These are phyloP conservation scores for Rickenella mellea DNA, from an alignment of 768 basidiomycete genomes.

Conservation along the genomic window DNA sequence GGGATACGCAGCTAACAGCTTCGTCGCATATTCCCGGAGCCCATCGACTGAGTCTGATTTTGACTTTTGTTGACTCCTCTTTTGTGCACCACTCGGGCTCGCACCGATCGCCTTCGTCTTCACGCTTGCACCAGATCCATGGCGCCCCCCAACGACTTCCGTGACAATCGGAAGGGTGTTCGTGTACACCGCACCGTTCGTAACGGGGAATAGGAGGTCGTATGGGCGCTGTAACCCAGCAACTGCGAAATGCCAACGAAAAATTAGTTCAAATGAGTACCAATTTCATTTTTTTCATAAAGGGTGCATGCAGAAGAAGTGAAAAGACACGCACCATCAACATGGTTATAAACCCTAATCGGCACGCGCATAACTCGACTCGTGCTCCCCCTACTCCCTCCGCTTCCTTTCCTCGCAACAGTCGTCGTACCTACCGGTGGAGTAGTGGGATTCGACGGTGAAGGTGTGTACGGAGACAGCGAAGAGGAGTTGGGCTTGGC, in stretches of 20 bases:
- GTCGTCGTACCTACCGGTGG: too few relatives aligned
- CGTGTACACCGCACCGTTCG: too few relatives aligned
- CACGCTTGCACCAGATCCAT: too few relatives aligned
- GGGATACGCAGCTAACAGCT: slow-evolving; percentile 1
- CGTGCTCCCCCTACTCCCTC: slow-evolving; percentile 35
- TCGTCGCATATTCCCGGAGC: slow-evolving; percentile 5
- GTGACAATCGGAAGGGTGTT: too few relatives aligned
- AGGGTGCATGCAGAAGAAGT: not conserved
- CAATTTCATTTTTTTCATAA: slow-evolving; percentile 3
- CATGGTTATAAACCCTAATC: slow-evolving; percentile 82
- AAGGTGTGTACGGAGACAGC: too few relatives aligned
- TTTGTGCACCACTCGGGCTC: too few relatives aligned
- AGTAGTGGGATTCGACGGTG: too few relatives aligned
- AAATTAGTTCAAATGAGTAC: slow-evolving; percentile 23
- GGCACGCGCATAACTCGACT: slow-evolving; percentile 87
- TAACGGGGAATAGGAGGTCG: slow-evolving; percentile 77
- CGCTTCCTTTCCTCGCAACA: too few relatives aligned
- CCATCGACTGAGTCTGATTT: slow-evolving; percentile 19
- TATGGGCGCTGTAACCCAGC: slow-evolving; percentile 55
- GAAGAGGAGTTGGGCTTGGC: too few relatives aligned
- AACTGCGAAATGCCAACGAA: slow-evolving; percentile 17
- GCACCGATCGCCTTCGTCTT: too few relatives aligned
- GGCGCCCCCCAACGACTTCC: too few relatives aligned
- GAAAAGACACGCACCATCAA: slow-evolving; percentile 46
- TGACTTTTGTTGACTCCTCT: too few relatives aligned